These are phyloP conservation scores for Zasmidium angulare DNA, from an alignment of 2,329 filamentous ascomycete genomes.

Conservation along the genomic window DNA sequence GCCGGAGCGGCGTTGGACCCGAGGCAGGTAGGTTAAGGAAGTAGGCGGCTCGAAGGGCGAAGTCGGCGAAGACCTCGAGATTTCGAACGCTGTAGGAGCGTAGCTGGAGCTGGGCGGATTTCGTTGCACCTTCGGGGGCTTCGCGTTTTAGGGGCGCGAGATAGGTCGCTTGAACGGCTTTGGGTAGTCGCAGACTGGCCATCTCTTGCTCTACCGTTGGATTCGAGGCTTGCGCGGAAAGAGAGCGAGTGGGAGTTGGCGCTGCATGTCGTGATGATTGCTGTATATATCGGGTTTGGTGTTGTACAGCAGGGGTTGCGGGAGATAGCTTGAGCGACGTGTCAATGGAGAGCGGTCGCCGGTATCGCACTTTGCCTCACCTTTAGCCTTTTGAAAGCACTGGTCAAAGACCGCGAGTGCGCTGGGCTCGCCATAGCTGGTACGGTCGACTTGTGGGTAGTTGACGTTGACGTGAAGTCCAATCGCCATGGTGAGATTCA, in stretches of 20 bases:
- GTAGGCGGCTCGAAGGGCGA: conserved; percentile 90
- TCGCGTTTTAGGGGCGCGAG: conserved; percentile 77
- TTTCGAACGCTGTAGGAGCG: conserved; percentile 89
- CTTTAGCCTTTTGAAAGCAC: conserved; percentile 44
- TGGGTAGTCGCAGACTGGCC: conserved; percentile 61
- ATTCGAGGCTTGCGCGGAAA: neutral
- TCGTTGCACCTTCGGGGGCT: conserved; percentile 60
- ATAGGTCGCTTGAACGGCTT: conserved; percentile 81
- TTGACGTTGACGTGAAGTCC: neutral
- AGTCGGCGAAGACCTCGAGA: conserved; percentile 91
- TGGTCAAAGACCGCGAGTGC: conserved; percentile 45
- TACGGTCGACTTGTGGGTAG: neutral
- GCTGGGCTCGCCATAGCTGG: conserved; percentile 44
- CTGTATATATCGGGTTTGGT: conserved; percentile 21
- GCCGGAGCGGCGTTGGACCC: conserved; percentile 82
- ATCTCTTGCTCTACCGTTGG: conserved; percentile 26
- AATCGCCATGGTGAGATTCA: neutral
- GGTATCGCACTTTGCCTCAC: conserved; percentile 35
- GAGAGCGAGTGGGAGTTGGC: conserved; percentile 4
- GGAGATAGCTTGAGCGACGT: conserved; percentile 24
- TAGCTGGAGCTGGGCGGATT: conserved; percentile 83
- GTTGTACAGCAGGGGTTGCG: conserved; percentile 10
- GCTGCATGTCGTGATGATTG: conserved; percentile 15
- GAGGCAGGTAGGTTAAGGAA: conserved; percentile 84
- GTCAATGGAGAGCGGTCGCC: neutral